phyloP scores from a whole-genome alignment of 208 protist species.

The Vickermania ingenoplastis region DNA sequence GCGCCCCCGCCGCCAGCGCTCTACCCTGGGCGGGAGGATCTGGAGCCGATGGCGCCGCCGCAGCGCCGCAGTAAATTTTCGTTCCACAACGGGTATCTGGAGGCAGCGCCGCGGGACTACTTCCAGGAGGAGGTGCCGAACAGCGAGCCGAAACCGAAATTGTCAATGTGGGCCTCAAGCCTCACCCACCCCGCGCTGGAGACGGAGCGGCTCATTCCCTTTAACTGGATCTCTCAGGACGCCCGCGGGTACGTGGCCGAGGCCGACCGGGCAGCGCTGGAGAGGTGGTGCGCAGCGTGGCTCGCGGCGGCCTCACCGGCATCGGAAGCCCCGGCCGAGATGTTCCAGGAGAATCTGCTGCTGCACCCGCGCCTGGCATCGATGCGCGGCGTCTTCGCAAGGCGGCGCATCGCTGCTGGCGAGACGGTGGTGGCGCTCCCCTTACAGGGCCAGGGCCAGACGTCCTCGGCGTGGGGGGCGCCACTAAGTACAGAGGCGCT shows the following conservation, averaged over 20 bases:
- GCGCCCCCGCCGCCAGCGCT: too few species aligned
- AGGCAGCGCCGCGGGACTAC: constrained; percentile 10
- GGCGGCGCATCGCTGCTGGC: constrained; percentile 18
- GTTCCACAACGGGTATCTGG: constrained; percentile 22
- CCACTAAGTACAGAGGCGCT: constrained; percentile 30
- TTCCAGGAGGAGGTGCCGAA: constrained; percentile 38
- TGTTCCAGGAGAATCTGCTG: constrained; percentile 5
- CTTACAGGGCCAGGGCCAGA: constrained; percentile 1
- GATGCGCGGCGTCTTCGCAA: constrained; percentile 46
- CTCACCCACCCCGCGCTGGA: constrained; percentile 45
- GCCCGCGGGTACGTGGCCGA: constrained; percentile 15
- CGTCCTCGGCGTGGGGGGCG: neutral
- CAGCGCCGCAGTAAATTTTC: constrained; percentile 29
- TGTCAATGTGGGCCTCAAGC: constrained; percentile 69
- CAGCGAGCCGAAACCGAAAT: constrained; percentile 40
- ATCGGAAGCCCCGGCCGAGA: constrained; percentile 3
- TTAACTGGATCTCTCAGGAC: constrained; percentile 51
- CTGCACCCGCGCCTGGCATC: constrained; percentile 26
- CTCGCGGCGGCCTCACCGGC: neutral
- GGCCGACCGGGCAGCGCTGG: constrained; percentile 12
- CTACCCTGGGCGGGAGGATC: too few species aligned
- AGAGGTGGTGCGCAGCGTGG: constrained; percentile 12
- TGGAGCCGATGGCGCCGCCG: neutral
- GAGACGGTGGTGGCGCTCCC: constrained; percentile 54
- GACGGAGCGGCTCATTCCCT: constrained; percentile 29